A percentile compares a stretch with the other conserved stretches of the same genome.
phyloP scores from a whole-genome alignment of 257 asterid species.

The Echium plantagineum region DNA sequence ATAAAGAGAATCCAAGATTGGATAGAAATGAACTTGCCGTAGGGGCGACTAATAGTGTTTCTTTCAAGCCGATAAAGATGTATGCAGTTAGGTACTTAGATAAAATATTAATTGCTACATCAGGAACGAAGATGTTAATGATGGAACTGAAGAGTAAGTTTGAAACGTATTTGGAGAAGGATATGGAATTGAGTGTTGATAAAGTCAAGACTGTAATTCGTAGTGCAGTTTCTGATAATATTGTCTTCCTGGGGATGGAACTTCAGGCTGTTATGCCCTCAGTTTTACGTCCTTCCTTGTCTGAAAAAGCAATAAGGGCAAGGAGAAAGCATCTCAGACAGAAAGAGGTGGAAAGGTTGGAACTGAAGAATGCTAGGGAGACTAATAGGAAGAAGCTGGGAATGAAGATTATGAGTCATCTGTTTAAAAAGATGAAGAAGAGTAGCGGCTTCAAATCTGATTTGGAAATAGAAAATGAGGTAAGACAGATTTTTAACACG shows the following conservation, averaged over 20 bases:
- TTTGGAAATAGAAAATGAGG: constrained; percentile 52
- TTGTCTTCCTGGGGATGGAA: constrained; percentile 86
- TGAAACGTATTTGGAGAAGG: constrained; percentile 35
- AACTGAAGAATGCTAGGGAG: constrained; percentile 72
- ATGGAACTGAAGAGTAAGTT: constrained; percentile 52
- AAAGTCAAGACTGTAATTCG: constrained; percentile 50
- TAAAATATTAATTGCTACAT: constrained; percentile 67
- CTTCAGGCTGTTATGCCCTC: constrained; percentile 91
- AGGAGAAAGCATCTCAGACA: constrained; percentile 72
- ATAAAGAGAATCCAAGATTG: constrained; percentile 37
- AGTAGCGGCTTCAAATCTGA: constrained; percentile 43
- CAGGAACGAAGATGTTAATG: constrained; percentile 60
- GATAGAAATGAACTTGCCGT: constrained; percentile 29
- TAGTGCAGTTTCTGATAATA: constrained; percentile 78
- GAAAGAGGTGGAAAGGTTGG: constrained; percentile 62
- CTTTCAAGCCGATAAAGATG: constrained; percentile 64
- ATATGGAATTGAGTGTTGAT: constrained; percentile 54
- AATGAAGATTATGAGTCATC: constrained; percentile 52
- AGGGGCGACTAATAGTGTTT: constrained; percentile 20
- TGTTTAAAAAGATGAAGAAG: constrained; percentile 47
- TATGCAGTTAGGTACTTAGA: constrained; percentile 72
- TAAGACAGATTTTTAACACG: constrained; percentile 38
- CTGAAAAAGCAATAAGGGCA: constrained; percentile 86
- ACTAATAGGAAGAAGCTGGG: constrained; percentile 75
- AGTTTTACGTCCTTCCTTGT: constrained; percentile 46